Conservation (phyloP, 768 basidiomycete species). For the Dioszegia crocea region DNA sequence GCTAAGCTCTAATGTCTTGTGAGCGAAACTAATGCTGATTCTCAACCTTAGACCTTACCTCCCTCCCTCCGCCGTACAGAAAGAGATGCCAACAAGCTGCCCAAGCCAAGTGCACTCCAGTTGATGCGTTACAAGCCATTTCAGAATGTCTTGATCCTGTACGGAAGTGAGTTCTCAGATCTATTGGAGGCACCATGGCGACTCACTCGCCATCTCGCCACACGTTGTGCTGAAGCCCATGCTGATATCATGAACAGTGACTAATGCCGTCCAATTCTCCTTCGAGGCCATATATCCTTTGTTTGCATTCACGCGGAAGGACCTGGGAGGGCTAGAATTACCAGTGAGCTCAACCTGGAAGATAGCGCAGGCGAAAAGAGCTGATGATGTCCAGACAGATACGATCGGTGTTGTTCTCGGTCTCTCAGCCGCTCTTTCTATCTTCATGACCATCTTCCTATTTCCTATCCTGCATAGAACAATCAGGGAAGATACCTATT, state of each 20-base stretch:
- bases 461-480: slow-evolving; percentile 27
- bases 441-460: slow-evolving; percentile 31
- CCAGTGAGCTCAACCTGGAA: slow-evolving; percentile 16
- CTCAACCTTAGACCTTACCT: slow-evolving; percentile 19
- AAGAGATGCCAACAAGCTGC: slow-evolving; percentile 5
- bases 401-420: slow-evolving; percentile 29
- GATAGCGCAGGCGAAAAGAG: not conserved
- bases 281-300: slow-evolving; percentile 37
- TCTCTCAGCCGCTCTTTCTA: slow-evolving; percentile 27
- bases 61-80: slow-evolving; percentile 3
- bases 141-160: slow-evolving; percentile 27
- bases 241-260: slow-evolving; percentile 11
- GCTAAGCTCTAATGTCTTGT: not conserved
- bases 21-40: not conserved
- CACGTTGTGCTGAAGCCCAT: no score
- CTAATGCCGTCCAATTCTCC: slow-evolving; percentile 24
- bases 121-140: slow-evolving; percentile 26
- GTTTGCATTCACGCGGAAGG: slow-evolving; percentile 33
- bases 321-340: slow-evolving; percentile 32
- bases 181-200: no score
- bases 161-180: slow-evolving; percentile 22
- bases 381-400: slow-evolving; percentile 18
- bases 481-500: slow-evolving; percentile 23
- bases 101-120: slow-evolving; percentile 11
- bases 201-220: no score